Evolutionary conservation across 78 protist species (phyloP).

Genomic region (Guillardia theta): DNA sequence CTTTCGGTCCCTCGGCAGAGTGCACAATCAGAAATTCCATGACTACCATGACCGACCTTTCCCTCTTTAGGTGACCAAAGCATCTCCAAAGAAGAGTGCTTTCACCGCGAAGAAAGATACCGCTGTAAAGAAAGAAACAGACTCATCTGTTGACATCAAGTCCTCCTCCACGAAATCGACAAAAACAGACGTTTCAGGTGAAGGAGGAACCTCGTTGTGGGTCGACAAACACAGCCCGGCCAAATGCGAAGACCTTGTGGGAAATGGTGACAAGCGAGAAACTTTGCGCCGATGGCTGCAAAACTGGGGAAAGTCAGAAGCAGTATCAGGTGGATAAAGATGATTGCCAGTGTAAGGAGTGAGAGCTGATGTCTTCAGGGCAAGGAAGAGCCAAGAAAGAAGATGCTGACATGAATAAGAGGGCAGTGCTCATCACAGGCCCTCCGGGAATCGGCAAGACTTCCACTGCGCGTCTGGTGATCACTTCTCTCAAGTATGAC

Average conservation of each 20-base stretch:
- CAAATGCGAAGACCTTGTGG: constrained; percentile 62
- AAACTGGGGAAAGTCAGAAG: neutral
- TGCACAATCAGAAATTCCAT: no score
- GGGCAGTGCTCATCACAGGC: neutral
- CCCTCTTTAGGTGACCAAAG: no score
- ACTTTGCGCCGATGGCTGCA: neutral
- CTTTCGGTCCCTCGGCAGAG: no score
- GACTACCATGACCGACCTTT: neutral
- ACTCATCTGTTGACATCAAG: neutral
- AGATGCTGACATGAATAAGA: neutral
- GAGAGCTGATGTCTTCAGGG: neutral
- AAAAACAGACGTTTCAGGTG: no score
- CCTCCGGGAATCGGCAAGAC: constrained; percentile 91
- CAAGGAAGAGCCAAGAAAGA: neutral
- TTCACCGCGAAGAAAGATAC: no score
- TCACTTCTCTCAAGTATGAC: constrained; percentile 64
- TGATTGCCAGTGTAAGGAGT: neutral
- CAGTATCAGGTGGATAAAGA: neutral
- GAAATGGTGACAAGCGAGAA: constrained; percentile 55
- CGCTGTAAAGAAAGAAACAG: neutral
- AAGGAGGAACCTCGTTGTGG: no score
- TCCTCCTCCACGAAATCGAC: neutral
- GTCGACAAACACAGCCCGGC: constrained; percentile 77
- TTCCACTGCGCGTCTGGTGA: constrained; percentile 72
- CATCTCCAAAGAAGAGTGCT: no score